Conservation (phyloP, 2,329 filamentous ascomycete genomes). For the Rhytidhysteron rufulum region DNA sequence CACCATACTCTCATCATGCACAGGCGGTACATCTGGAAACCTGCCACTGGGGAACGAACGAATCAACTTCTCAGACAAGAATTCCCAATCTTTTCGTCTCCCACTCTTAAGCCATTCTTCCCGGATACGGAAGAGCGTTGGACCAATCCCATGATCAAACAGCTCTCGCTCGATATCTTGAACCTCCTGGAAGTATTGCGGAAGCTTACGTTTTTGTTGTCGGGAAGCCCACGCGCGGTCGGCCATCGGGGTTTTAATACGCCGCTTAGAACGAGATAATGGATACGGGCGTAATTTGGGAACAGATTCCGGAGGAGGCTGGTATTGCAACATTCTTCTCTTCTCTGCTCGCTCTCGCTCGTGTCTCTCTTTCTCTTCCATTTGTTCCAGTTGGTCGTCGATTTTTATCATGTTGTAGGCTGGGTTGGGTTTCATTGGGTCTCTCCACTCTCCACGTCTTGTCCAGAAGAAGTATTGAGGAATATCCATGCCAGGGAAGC, state of each 20-base stretch:
- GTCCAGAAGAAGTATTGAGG: slow-evolving; percentile 34
- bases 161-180: slow-evolving; percentile 16
- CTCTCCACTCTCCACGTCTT: slow-evolving; percentile 13
- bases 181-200: slow-evolving; percentile 1
- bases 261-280: too few relatives aligned
- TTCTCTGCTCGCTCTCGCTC: neutral
- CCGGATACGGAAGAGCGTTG: slow-evolving; percentile 4
- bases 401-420: slow-evolving; percentile 1
- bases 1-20: too few relatives aligned
- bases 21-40: slow-evolving; percentile 18
- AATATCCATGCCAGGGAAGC: slow-evolving; percentile 22
- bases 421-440: slow-evolving; percentile 19
- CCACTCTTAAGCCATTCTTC: slow-evolving; percentile 10
- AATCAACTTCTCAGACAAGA: slow-evolving; percentile 9
- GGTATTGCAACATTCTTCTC: neutral
- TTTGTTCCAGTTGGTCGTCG: neutral
- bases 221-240: too few relatives aligned
- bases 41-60: slow-evolving; percentile 16
- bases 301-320: neutral
- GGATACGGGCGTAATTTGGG: neutral
- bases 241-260: too few relatives aligned
- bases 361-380: neutral
- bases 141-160: slow-evolving; percentile 3
- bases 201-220: too few relatives aligned
- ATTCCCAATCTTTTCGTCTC: slow-evolving; percentile 13